phyloP scores from a whole-genome alignment of 225 moss, liverwort and hornwort genomes.

The Climacium dendroides region DNA sequence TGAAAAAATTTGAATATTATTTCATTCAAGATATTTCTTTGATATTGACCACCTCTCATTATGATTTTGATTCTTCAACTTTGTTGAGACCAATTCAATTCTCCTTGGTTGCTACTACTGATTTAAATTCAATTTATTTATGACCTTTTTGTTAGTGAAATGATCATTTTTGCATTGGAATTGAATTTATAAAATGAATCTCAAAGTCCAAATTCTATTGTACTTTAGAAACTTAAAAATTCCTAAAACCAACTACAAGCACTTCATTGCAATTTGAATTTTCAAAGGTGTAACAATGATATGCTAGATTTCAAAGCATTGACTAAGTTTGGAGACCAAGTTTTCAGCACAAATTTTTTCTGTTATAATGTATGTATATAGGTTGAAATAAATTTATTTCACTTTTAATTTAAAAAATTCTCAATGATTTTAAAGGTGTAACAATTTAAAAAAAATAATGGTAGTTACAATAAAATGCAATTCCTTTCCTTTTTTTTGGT shows the following conservation, averaged over 20 bases:
- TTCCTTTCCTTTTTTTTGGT: too few relatives aligned
- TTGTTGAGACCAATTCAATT: not conserved
- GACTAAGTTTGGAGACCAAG: not conserved
- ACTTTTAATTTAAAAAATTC: not conserved
- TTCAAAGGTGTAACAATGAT: not conserved
- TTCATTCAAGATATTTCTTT: not conserved
- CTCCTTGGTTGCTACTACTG: too few relatives aligned
- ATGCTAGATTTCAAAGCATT: not conserved
- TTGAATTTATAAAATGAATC: not conserved
- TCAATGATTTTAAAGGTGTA: not conserved
- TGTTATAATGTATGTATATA: not conserved
- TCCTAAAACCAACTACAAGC: accelerated
- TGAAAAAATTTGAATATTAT: not conserved
- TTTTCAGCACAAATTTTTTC: not conserved
- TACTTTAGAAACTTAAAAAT: not conserved
- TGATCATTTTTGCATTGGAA: not conserved
- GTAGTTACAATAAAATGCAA: not conserved
- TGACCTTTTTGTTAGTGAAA: not conserved
- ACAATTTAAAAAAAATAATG: too few relatives aligned
- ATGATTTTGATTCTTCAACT: not conserved
- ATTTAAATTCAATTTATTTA: not conserved
- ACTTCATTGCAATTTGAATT: not conserved
- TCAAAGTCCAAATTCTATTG: not conserved
- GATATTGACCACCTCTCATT: not conserved
- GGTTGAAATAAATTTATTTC: not conserved